phyloP scores from a whole-genome alignment of 495 filamentous ascomycete species.

The Tuber calosporum region DNA sequence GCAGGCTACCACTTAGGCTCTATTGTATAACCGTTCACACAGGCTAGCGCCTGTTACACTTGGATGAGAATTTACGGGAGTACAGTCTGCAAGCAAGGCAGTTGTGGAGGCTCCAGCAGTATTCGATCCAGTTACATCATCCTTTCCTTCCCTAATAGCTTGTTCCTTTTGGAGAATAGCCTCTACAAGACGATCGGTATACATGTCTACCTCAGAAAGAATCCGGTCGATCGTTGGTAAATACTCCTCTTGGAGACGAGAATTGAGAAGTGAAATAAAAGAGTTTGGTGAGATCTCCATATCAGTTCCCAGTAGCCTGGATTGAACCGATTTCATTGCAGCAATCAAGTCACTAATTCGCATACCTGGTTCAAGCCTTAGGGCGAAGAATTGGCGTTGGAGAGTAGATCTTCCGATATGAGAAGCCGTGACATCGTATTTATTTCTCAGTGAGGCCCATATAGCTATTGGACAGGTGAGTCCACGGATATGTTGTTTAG shows the following conservation, averaged over 20 bases:
- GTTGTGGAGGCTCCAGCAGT: background rate
- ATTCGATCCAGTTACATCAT: background rate
- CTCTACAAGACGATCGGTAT: background rate
- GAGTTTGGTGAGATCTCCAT: background rate
- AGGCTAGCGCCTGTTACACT: too few species aligned
- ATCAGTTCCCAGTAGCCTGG: background rate
- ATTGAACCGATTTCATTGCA: background rate
- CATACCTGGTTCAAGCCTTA: too few species aligned
- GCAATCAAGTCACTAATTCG: too few species aligned
- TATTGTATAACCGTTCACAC: too few species aligned
- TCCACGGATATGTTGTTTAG: background rate
- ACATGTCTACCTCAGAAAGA: background rate
- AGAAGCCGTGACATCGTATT: too few species aligned
- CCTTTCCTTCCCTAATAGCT: background rate
- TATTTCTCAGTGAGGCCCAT: too few species aligned
- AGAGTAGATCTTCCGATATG: too few species aligned
- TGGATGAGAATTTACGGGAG: too few species aligned
- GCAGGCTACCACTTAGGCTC: too few species aligned
- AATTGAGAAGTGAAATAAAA: background rate
- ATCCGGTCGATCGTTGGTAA: background rate
- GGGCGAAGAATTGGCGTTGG: too few species aligned
- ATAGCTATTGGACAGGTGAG: background rate
- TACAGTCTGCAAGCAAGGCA: accelerated
- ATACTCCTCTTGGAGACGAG: background rate
- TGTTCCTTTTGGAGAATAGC: background rate